Evolutionary conservation across 2,329 filamentous ascomycete genomes (phyloP).

Genomic region (Coniella vitis): DNA sequence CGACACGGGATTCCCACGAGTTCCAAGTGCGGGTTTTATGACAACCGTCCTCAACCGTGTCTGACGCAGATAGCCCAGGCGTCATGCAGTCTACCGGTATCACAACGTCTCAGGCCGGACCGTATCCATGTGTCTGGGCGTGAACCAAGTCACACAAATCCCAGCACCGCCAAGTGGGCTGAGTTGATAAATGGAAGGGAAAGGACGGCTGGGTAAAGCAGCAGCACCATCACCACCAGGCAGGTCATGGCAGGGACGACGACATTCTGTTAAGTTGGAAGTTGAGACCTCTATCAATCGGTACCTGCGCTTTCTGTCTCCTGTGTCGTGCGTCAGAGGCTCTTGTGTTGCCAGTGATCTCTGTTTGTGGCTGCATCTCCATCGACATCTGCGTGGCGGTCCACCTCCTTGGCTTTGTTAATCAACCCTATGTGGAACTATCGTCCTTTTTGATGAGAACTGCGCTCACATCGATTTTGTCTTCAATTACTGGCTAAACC

Average conservation of each 20-base stretch:
- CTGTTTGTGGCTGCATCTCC: too few species aligned
- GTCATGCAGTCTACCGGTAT: background rate
- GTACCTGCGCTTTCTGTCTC: background rate
- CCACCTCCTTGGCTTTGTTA: too few species aligned
- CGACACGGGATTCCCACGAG: background rate
- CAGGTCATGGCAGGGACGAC: slow-evolving; percentile 7
- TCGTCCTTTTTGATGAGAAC: too few species aligned
- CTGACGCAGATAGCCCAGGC: background rate
- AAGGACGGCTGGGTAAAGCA: background rate
- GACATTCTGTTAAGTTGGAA: background rate
- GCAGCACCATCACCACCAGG: background rate
- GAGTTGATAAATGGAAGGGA: background rate
- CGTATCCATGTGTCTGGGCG: background rate
- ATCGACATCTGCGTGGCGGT: too few species aligned
- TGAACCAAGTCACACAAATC: slow-evolving; percentile 1
- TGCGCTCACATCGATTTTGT: too few species aligned
- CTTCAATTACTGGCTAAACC: background rate
- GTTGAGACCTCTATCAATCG: background rate
- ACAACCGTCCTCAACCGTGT: background rate
- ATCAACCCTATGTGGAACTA: too few species aligned
- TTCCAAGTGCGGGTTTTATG: background rate
- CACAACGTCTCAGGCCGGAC: background rate
- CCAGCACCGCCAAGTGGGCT: background rate
- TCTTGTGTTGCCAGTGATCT: background rate
- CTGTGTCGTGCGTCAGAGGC: background rate